Conservation (phyloP, 768 basidiomycete species). For the Boletus rex-veris region DNA sequence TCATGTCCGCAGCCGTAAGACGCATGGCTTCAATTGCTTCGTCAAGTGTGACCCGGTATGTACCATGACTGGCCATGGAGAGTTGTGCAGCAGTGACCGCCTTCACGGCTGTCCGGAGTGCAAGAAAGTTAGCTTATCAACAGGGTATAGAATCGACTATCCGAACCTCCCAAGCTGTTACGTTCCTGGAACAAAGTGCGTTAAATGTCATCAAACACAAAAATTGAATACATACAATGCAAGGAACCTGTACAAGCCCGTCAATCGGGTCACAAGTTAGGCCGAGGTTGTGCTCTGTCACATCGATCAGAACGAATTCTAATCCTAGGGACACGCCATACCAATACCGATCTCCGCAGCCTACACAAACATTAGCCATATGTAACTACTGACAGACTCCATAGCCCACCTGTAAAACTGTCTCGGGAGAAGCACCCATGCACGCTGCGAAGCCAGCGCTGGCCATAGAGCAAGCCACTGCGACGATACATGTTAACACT, state of each 20-base stretch:
- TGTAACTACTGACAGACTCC: not conserved
- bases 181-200: slow-evolving; percentile 51
- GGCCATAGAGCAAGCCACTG: slow-evolving; percentile 95
- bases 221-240: slow-evolving; percentile 57
- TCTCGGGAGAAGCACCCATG: slow-evolving; percentile 87
- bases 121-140: slow-evolving; percentile 5
- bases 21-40: slow-evolving; percentile 97
- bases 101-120: slow-evolving; percentile 64
- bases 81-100: slow-evolving; percentile 92
- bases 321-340: slow-evolving; percentile 27
- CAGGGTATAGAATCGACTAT: not conserved
- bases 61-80: slow-evolving; percentile 86
- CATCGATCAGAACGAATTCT: slow-evolving; percentile 1
- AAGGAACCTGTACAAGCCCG: slow-evolving; percentile 91
- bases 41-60: slow-evolving; percentile 84
- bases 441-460: slow-evolving; percentile 91
- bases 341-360: slow-evolving; percentile 92
- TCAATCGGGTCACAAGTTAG: slow-evolving; percentile 94
- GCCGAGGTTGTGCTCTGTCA: slow-evolving; percentile 75
- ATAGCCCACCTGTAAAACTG: slow-evolving; percentile 61
- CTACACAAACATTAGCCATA: slow-evolving; percentile 23
- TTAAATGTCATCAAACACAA: slow-evolving; percentile 1
- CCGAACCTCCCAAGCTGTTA: slow-evolving; percentile 77
- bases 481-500: not conserved
- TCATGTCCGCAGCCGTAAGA: slow-evolving; percentile 91